phyloP scores from a whole-genome alignment of 2,329 filamentous ascomycete genomes.

The Calycina herbarum region DNA sequence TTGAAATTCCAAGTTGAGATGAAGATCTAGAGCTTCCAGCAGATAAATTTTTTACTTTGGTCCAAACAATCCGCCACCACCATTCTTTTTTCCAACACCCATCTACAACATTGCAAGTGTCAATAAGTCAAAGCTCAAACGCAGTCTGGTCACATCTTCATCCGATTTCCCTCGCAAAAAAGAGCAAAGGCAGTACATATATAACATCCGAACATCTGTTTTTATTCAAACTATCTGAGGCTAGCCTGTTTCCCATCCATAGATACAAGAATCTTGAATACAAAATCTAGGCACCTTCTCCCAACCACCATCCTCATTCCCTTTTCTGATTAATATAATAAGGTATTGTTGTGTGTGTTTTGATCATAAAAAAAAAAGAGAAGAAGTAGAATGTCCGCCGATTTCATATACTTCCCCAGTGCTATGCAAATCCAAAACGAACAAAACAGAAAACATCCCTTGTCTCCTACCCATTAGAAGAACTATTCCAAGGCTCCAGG shows the following conservation, averaged over 20 bases:
- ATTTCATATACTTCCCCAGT: not conserved
- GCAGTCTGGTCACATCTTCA: not conserved
- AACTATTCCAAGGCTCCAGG: slow-evolving; percentile 26
- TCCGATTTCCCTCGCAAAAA: not conserved
- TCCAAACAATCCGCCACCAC: not conserved
- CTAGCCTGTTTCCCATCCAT: not conserved
- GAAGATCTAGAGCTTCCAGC: not conserved
- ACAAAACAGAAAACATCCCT: not conserved
- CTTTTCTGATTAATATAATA: not conserved
- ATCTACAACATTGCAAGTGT: not conserved
- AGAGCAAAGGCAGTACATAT: not conserved
- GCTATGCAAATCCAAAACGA: slow-evolving; percentile 20
- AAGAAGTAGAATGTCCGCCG: not conserved
- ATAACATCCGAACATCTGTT: not conserved
- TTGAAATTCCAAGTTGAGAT: not conserved
- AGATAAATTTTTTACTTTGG: not conserved
- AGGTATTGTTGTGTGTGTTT: not conserved
- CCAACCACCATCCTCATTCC: not conserved
- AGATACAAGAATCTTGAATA: not conserved
- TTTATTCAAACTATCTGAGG: slow-evolving; percentile 1
- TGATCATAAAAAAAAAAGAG: not conserved
- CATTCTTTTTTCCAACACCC: not conserved
- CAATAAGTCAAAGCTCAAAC: slow-evolving; percentile 2
- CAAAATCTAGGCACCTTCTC: not conserved
- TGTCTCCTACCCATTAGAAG: not conserved